Evolutionary conservation across 1,139 yeast species (phyloP).

Genomic region (Trichomonascaceae sp.): DNA sequence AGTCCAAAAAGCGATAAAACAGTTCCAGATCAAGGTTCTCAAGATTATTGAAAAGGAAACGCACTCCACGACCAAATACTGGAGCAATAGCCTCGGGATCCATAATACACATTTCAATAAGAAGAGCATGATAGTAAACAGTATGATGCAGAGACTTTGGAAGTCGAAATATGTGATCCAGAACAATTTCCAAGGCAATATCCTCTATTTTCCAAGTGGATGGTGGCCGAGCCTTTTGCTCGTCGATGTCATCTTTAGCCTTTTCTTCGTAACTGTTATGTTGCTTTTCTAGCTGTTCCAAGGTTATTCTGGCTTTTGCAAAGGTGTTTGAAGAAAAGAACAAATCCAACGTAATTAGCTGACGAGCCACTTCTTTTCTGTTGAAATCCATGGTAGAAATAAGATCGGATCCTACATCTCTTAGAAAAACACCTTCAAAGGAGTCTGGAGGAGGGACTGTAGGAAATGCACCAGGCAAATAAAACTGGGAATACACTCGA

Average conservation of each 20-base stretch:
- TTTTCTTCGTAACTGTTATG: conserved; percentile 32
- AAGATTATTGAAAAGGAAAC: conserved; percentile 69
- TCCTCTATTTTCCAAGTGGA: conserved; percentile 89
- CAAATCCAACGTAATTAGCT: conserved; percentile 66
- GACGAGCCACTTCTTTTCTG: conserved; percentile 80
- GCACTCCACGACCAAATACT: conserved; percentile 87
- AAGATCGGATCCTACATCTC: conserved; percentile 71
- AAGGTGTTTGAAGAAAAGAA: conserved; percentile 68
- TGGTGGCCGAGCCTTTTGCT: neutral
- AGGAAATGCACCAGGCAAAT: conserved; percentile 49
- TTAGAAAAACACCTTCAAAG: conserved; percentile 56
- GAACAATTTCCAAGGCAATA: conserved; percentile 74
- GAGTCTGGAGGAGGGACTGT: conserved; percentile 68
- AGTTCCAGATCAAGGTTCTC: conserved; percentile 70
- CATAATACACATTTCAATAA: conserved; percentile 80
- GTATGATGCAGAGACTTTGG: conserved; percentile 62
- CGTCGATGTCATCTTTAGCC: conserved; percentile 18
- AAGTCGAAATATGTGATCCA: conserved; percentile 69
- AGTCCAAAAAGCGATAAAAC: conserved; percentile 67
- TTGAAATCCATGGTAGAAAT: conserved; percentile 81
- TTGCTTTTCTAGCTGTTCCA: conserved; percentile 56
- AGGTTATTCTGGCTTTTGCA: conserved; percentile 77
- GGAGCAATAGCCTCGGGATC: conserved; percentile 93
- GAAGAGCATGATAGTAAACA: conserved; percentile 79
- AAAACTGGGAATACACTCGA: conserved; percentile 36